Base-by-base conservation (phyloP, 768 basidiomycete genomes). In the Gymnopilus dilepis region DNA sequence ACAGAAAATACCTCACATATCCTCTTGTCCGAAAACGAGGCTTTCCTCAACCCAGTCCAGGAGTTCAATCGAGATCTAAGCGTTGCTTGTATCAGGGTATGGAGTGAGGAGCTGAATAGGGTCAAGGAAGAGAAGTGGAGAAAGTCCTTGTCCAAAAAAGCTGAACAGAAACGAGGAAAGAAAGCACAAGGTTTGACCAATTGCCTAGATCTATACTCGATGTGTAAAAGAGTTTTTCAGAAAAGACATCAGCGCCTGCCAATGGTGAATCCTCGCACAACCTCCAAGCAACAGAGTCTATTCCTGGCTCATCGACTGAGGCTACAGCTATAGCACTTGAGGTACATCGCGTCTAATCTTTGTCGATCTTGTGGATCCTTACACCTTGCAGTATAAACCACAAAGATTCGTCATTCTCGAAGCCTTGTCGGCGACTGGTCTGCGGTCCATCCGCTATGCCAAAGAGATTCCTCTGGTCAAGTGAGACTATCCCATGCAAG, bases 41-140 rank as follows among this genome's bases (percentile, higher is more conserved):
- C 96, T 2, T 99, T 99, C 74, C 77, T 99, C 62, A 99, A 99
- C 72, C 97, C 97, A 6, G 90, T 98, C 12, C 97, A 99, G 72
- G 94, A 99, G 74, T 99, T 97, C 81, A 99, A 99, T 77, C 84
- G 97, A 38, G 97, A 99, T 76, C 74, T 94, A 47, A 95, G 92
- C 65, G 88, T 98, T 42, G 94, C 95, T 21, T 91, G 91, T 65
- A 98, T 99, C 58, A 82, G 88, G 30, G 86, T 88, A 3, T 99
- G 95, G 95, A 90, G 91, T 61, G 91, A 95, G 69, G 79, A 87
- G 58, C 55, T 85, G 40, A 84, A 90, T 70, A 81, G 76, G 70
- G 77, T 78, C 57, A 94, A 90, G 77, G 81, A 86, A 70, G 78
- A 73, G 61, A 84, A 78, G 66, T 93, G 89, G 86, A 78, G 73